Evolutionary conservation across 768 basidiomycete genomes (phyloP).

Genomic region (Dioszegia aurantiaca): DNA sequence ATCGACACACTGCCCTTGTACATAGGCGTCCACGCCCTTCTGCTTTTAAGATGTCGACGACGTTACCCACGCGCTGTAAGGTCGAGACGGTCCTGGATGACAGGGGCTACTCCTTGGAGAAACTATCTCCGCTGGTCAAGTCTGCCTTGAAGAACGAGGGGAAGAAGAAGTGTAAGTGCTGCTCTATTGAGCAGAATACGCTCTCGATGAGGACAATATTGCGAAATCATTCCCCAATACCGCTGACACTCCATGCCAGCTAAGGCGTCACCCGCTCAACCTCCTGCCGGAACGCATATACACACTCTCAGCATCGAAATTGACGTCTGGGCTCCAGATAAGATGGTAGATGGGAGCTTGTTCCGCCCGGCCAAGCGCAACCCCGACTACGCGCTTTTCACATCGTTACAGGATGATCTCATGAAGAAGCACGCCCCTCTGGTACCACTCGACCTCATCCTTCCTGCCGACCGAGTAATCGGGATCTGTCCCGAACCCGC

Average conservation of each 20-base stretch:
- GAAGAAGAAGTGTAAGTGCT: background rate
- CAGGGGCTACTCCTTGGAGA: background rate
- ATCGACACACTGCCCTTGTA: background rate
- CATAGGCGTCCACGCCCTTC: no score
- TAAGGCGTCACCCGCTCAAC: background rate
- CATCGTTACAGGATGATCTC: slow-evolving; percentile 12
- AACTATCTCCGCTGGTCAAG: background rate
- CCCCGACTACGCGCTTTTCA: slow-evolving; percentile 17
- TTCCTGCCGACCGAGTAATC: slow-evolving; percentile 5
- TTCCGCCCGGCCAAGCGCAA: slow-evolving; percentile 12
- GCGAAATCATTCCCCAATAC: no score
- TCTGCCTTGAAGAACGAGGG: background rate
- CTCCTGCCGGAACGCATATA: slow-evolving; percentile 26
- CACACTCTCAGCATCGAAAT: slow-evolving; percentile 35
- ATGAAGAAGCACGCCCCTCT: background rate
- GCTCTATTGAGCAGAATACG: no score
- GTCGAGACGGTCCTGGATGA: background rate
- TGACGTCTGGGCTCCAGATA: slow-evolving; percentile 21
- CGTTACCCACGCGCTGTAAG: background rate
- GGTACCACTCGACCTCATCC: slow-evolving; percentile 1
- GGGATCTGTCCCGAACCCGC: background rate
- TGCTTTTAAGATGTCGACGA: slow-evolving; percentile 1
- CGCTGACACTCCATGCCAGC: background rate
- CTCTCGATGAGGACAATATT: no score
- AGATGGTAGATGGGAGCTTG: slow-evolving; percentile 2